Percentiles rank a stretch among this genome's conserved stretches.
Evolutionary conservation across 768 basidiomycete genomes (phyloP).

Genomic region (Hygrophoropsis aurantiaca): DNA sequence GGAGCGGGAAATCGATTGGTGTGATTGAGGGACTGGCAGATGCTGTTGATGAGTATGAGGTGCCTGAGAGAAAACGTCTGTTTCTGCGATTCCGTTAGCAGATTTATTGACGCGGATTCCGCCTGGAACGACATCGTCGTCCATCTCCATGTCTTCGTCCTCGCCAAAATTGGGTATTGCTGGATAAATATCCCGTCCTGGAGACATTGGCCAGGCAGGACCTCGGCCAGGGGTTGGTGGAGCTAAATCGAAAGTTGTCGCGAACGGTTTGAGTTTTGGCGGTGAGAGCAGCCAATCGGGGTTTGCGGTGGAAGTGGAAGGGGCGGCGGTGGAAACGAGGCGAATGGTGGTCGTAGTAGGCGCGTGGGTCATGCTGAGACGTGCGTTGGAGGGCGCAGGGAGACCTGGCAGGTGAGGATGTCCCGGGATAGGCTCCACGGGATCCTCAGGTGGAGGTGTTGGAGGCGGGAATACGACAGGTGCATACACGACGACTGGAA

Average conservation of each 20-base stretch:
- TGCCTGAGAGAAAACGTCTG: conserved; percentile 23
- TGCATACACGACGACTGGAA: conserved; percentile 5
- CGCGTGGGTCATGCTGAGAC: conserved; percentile 56
- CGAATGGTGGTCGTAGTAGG: conserved; percentile 50
- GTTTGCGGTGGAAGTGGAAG: conserved; percentile 9
- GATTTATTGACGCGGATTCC: conserved; percentile 13
- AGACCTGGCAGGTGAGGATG: conserved; percentile 55
- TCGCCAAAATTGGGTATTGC: conserved; percentile 31
- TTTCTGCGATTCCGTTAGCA: conserved; percentile 4
- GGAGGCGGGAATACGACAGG: conserved; percentile 6
- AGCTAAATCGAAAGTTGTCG: conserved; percentile 67
- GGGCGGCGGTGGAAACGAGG: conserved; percentile 35
- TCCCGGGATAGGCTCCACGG: conserved; percentile 55
- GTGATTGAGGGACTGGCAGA: conserved; percentile 38
- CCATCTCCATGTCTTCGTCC: conserved; percentile 32
- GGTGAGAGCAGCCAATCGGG: conserved; percentile 38
- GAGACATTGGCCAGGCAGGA: conserved; percentile 41
- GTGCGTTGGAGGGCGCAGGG: conserved; percentile 60
- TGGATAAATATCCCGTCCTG: conserved; percentile 37
- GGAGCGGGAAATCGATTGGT: conserved; percentile 11
- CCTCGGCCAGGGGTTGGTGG: conserved; percentile 49
- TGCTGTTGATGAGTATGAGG: conserved; percentile 30
- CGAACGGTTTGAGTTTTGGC: conserved; percentile 64
- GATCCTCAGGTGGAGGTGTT: conserved; percentile 6
- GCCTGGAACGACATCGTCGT: conserved; percentile 36